These are phyloP conservation scores for Trypanosoma grayi DNA, from an alignment of 208 protist genomes.

Conservation along the genomic window DNA sequence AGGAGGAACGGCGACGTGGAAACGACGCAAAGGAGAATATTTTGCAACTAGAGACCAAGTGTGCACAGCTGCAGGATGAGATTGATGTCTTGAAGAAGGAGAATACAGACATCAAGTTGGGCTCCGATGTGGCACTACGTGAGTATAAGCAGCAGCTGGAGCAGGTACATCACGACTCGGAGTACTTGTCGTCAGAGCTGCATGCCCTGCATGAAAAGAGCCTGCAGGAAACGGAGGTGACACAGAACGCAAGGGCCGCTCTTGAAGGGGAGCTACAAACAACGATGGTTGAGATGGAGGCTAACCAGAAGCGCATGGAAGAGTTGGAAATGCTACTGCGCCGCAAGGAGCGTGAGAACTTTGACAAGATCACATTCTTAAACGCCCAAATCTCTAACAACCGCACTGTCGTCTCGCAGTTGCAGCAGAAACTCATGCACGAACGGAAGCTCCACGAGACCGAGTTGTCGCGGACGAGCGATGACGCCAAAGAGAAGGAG, in stretches of 20 bases:
- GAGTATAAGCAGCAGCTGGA: slow-evolving; percentile 78
- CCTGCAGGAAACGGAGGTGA: slow-evolving; percentile 27
- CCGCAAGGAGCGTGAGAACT: slow-evolving; percentile 71
- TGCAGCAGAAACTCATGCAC: slow-evolving; percentile 57
- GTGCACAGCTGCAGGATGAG: slow-evolving; percentile 39
- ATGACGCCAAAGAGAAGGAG: slow-evolving; percentile 30
- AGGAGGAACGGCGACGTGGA: slow-evolving; percentile 41
- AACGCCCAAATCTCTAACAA: slow-evolving; percentile 86
- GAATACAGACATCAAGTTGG: slow-evolving; percentile 30
- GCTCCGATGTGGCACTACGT: slow-evolving; percentile 41
- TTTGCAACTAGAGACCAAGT: slow-evolving; percentile 35
- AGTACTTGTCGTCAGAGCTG: slow-evolving; percentile 75
- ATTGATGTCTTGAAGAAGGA: slow-evolving; percentile 42
- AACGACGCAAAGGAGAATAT: slow-evolving; percentile 35
- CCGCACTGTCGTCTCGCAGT: slow-evolving; percentile 59
- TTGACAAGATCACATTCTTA: slow-evolving; percentile 85
- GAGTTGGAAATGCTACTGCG: slow-evolving; percentile 65
- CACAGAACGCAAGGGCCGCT: slow-evolving; percentile 25
- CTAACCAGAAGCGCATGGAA: slow-evolving; percentile 50
- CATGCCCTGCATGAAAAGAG: slow-evolving; percentile 42
- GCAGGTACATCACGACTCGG: slow-evolving; percentile 80
- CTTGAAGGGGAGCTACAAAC: slow-evolving; percentile 37
- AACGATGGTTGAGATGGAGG: slow-evolving; percentile 56
- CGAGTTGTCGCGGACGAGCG: slow-evolving; percentile 33
- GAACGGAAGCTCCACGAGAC: slow-evolving; percentile 41